Percentiles rank a stretch among this genome's conserved stretches.
Conservation (phyloP, 129 eudicot species). For the Oenanthe sinensis region DNA sequence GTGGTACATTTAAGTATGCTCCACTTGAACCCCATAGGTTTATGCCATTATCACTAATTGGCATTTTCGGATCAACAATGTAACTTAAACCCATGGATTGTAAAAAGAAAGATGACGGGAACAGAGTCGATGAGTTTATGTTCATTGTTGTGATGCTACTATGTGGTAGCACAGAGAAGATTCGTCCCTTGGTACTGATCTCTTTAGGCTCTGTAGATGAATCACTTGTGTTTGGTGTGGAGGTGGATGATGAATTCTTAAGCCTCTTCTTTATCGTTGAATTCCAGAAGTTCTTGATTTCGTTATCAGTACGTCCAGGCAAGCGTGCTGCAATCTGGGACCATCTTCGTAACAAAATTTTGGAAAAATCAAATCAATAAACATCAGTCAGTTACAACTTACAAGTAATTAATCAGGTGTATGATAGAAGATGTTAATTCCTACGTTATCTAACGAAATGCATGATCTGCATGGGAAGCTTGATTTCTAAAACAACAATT, state of each 20-base stretch:
- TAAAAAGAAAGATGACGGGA: slow-evolving; percentile 32
- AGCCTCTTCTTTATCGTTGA: slow-evolving; percentile 73
- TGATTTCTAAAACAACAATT: slow-evolving; percentile 28
- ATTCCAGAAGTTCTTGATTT: slow-evolving; percentile 81
- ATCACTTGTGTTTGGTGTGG: slow-evolving; percentile 59
- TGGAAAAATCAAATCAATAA: not conserved
- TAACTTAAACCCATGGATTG: slow-evolving; percentile 39
- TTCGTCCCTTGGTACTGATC: slow-evolving; percentile 13
- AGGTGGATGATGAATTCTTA: slow-evolving; percentile 45
- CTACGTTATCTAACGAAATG: slow-evolving; percentile 19
- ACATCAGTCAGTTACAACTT: slow-evolving; percentile 1
- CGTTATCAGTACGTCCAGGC: slow-evolving; percentile 88
- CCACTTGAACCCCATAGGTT: slow-evolving; percentile 18
- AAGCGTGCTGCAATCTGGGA: slow-evolving; percentile 81
- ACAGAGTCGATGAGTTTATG: slow-evolving; percentile 32
- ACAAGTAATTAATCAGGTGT: not conserved
- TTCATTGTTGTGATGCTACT: slow-evolving; percentile 39
- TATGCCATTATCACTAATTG: slow-evolving; percentile 13
- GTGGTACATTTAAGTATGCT: slow-evolving; percentile 31
- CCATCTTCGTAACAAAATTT: slow-evolving; percentile 39
- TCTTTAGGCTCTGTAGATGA: slow-evolving; percentile 42
- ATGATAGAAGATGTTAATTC: not conserved
- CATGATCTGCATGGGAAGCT: slow-evolving; percentile 49
- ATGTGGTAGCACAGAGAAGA: slow-evolving; percentile 21
- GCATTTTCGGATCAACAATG: slow-evolving; percentile 28